Percentiles rank a stretch among this genome's conserved stretches.
Conservation (phyloP, 2,329 filamentous ascomycete genomes). For the Talaromyces sp. region DNA sequence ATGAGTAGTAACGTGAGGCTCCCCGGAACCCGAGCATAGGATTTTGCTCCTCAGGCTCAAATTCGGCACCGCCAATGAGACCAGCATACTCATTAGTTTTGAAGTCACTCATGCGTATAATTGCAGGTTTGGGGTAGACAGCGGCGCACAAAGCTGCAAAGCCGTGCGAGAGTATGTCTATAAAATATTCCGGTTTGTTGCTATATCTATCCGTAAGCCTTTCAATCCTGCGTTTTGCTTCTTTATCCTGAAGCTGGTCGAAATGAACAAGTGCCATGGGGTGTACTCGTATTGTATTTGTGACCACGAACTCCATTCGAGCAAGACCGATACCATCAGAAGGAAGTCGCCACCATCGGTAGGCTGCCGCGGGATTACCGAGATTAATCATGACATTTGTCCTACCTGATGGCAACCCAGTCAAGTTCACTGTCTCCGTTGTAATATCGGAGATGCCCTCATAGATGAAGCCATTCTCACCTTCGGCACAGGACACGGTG, state of each 20-base stretch:
- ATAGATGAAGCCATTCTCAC: conserved; percentile 41
- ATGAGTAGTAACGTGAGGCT: conserved; percentile 44
- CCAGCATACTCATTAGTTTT: conserved; percentile 45
- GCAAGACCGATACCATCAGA: conserved; percentile 42
- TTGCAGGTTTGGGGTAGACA: conserved; percentile 40
- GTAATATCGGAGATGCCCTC: conserved; percentile 37
- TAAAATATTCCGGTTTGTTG: conserved; percentile 41
- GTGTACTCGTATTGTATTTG: conserved; percentile 39
- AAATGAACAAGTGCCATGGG: conserved; percentile 41
- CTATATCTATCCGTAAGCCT: conserved; percentile 34
- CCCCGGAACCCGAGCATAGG: conserved; percentile 46
- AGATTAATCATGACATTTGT: conserved; percentile 43
- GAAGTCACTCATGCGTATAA: conserved; percentile 44
- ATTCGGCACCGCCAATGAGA: conserved; percentile 42
- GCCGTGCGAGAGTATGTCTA: conserved; percentile 39
- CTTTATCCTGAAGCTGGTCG: conserved; percentile 31
- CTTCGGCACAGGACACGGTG: conserved; percentile 42
- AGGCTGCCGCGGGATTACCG: conserved; percentile 40
- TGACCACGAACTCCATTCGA: conserved; percentile 44
- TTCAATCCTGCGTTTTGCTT: conserved; percentile 29
- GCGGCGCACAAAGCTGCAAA: conserved; percentile 41
- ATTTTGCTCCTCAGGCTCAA: conserved; percentile 43
- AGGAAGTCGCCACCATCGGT: conserved; percentile 43
- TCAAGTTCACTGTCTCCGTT: conserved; percentile 33
- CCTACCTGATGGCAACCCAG: conserved; percentile 24